Evolutionary conservation across 2,329 filamentous ascomycete species (phyloP).

Genomic region (Epichloe scottii): DNA sequence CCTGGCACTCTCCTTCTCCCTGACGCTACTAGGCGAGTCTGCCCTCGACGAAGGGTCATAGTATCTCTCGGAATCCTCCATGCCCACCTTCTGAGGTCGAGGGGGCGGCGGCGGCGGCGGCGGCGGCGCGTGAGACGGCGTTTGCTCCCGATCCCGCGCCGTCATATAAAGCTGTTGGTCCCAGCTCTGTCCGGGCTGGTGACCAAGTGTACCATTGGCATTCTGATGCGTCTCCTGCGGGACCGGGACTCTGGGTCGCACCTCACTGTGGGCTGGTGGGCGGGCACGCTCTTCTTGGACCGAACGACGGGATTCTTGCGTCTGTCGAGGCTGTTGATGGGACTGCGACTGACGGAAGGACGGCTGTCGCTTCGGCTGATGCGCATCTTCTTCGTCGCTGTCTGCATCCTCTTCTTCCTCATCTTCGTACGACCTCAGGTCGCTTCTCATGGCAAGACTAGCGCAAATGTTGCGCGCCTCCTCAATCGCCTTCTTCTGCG

Average conservation of each 20-base stretch:
- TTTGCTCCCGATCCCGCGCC: constrained; percentile 18
- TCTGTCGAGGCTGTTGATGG: constrained; percentile 6
- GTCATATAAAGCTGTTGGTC: constrained; percentile 6
- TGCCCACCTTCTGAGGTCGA: constrained; percentile 23
- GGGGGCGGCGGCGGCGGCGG: constrained; percentile 26
- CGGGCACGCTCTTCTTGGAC: constrained; percentile 4
- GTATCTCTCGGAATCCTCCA: constrained; percentile 22
- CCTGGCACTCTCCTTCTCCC: constrained; percentile 19
- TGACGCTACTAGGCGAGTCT: constrained; percentile 8
- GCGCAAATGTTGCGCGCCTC: constrained; percentile 37
- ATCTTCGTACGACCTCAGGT: constrained; percentile 29
- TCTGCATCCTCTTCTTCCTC: constrained; percentile 20
- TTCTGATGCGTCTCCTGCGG: constrained; percentile 12
- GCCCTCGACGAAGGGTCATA: constrained; percentile 16
- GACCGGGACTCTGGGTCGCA: constrained; percentile 11
- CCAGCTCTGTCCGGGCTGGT: constrained; percentile 8
- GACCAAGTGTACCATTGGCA: constrained; percentile 11
- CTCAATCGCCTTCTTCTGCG: constrained; percentile 36
- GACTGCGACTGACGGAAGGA: constrained; percentile 3
- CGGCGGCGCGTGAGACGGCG: constrained; percentile 17
- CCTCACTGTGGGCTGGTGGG: background rate
- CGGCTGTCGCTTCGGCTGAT: constrained; percentile 2
- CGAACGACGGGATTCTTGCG: constrained; percentile 2
- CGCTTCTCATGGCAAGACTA: constrained; percentile 38
- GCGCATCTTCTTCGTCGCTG: constrained; percentile 18